phyloP scores from a whole-genome alignment of 2,329 filamentous ascomycete genomes.

The Fusarium irregulare region DNA sequence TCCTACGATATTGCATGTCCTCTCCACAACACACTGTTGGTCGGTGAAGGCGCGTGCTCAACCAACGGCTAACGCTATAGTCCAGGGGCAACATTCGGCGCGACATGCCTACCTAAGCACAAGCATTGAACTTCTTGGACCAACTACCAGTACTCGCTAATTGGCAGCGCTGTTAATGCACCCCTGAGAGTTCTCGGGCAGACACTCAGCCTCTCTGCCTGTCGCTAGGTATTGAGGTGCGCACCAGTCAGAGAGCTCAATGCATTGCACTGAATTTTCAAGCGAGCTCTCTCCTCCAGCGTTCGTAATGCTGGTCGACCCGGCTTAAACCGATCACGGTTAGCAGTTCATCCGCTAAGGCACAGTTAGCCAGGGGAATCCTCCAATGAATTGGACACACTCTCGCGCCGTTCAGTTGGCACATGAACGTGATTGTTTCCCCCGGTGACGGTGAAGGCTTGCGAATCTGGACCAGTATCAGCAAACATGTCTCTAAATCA shows the following conservation, averaged over 20 bases:
- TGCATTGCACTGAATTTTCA: conserved; percentile 7
- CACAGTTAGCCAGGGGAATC: conserved; percentile 23
- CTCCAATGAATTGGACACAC: conserved; percentile 2
- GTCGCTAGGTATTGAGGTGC: neutral
- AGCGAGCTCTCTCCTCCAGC: conserved; percentile 9
- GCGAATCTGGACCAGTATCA: conserved; percentile 18
- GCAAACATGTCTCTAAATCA: conserved; percentile 15
- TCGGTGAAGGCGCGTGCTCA: conserved; percentile 37
- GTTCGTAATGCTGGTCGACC: conserved; percentile 3
- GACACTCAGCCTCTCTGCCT: neutral
- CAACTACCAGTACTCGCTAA: conserved; percentile 22
- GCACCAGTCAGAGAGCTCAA: conserved; percentile 17
- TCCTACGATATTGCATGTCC: conserved; percentile 2
- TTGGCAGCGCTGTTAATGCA: conserved; percentile 26
- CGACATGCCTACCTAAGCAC: neutral
- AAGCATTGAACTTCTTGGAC: conserved; percentile 21
- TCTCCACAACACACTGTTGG: conserved; percentile 20
- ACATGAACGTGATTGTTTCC: conserved; percentile 18
- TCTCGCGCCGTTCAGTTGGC: conserved; percentile 10
- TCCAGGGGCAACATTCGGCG: conserved; percentile 25
- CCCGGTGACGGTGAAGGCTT: conserved; percentile 2
- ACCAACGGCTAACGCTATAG: conserved; percentile 30
- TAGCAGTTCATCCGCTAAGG: conserved; percentile 29
- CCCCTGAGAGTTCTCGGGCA: conserved; percentile 4
- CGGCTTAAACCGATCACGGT: conserved; percentile 31